A percentile compares a stretch with the other conserved stretches of the same genome.
Evolutionary conservation across 768 basidiomycete species (phyloP).

Genomic region (Mycena pura): DNA sequence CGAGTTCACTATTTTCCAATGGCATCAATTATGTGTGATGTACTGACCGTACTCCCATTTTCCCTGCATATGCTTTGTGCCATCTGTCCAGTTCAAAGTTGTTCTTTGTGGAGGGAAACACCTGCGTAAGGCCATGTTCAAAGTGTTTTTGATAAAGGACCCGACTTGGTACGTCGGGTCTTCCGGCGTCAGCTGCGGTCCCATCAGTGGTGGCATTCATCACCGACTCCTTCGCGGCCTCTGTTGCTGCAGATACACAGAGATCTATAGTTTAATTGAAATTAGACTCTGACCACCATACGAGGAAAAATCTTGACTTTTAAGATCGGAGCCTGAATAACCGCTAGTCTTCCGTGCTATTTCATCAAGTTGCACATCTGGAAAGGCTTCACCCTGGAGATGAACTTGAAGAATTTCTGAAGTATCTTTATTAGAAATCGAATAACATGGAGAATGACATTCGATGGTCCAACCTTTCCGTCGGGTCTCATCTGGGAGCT

Average conservation of each 20-base stretch:
- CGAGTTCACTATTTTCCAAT: slow-evolving; percentile 1
- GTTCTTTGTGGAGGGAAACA: slow-evolving; percentile 3
- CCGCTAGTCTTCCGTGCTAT: slow-evolving; percentile 5
- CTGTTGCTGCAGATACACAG: slow-evolving; percentile 1
- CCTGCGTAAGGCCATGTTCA: slow-evolving; percentile 1
- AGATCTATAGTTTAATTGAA: slow-evolving; percentile 6
- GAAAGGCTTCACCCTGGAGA: slow-evolving; percentile 1
- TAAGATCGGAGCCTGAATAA: slow-evolving; percentile 25
- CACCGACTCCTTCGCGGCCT: slow-evolving; percentile 5
- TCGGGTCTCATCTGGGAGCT: slow-evolving; percentile 3
- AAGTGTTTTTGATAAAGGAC: slow-evolving; percentile 1
- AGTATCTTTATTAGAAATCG: background rate
- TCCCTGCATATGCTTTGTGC: background rate
- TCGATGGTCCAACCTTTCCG: slow-evolving; percentile 11
- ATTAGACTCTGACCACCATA: background rate
- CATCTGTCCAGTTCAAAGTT: slow-evolving; percentile 3
- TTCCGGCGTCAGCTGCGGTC: no score
- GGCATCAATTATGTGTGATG: background rate
- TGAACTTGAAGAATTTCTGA: slow-evolving; percentile 15
- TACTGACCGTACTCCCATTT: background rate
- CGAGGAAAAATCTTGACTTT: slow-evolving; percentile 15
- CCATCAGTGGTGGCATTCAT: background rate
- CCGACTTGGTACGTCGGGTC: background rate
- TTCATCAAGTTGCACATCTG: slow-evolving; percentile 2
- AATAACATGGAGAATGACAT: slow-evolving; percentile 12